Evolutionary conservation across 83 land plant species (phyloP).

Genomic region (Picea abies): DNA sequence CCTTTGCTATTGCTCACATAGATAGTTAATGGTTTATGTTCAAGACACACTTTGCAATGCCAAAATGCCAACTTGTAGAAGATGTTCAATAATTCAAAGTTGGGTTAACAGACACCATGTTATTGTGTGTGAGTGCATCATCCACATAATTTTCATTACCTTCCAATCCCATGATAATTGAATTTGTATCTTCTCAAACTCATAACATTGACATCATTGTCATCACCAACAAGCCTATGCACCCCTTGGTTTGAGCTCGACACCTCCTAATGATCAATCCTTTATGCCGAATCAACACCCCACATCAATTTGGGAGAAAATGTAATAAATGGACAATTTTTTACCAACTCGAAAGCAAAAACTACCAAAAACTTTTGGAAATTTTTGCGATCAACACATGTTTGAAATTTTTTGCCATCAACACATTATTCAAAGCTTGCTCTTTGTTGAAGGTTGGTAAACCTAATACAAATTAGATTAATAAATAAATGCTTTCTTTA

Average conservation of each 20-base stretch:
- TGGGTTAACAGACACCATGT: no score
- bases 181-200: not conserved
- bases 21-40: not conserved
- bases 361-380: no score
- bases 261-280: not conserved
- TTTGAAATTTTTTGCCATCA: no score
- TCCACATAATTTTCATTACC: conserved; percentile 1
- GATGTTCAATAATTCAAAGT: not conserved
- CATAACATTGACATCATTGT: not conserved
- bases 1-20: not conserved
- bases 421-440: no score
- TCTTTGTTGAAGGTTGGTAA: not conserved
- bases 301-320: not conserved
- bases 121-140: conserved; percentile 2
- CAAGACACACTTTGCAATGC: not conserved
- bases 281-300: not conserved
- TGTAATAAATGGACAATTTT: not conserved
- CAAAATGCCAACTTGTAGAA: not conserved
- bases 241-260: not conserved
- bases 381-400: no score
- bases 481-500: no score
- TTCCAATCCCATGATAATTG: conserved; percentile 6
- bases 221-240: not conserved
- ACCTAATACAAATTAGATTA: not conserved
- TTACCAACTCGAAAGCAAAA: not conserved